Base-by-base conservation (phyloP, 2,329 filamentous ascomycete genomes). In the Verticillium albo-atrum region DNA sequence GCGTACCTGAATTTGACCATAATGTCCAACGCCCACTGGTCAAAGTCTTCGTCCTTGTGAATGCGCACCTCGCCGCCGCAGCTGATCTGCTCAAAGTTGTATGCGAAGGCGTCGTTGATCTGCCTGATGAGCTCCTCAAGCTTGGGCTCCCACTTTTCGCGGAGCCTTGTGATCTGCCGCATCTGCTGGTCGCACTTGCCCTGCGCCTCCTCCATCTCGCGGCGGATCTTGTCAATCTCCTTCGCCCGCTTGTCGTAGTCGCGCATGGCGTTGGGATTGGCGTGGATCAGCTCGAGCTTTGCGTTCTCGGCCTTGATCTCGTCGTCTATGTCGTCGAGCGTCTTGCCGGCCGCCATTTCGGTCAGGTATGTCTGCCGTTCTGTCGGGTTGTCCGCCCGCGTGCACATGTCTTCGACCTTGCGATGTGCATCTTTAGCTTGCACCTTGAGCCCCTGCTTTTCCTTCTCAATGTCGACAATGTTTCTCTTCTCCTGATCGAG, bases 41-140 rank as follows among this genome's bases (percentile, higher is more conserved):
- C 91, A 75, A 98, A 99, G 70, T 98, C 92, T 25, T 92, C 89
- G 65, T 92, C 90, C 73, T 98, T 98, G 79, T 93, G 84, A 4
- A 99, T 81, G 61, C 83, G 83, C 4, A 99, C 92, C 74, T 98
- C 91, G 35, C 95, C 95, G 5, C 93, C 93, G 72, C 95, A 98
- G 65, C 89, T 92, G 70, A 99, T 98, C 71, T 94, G 89, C 68
- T 91, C 86, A 72, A 99, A 98, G 68, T 97, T 98, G 72, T 94
- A 89, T 6, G 89, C 87, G 73, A 99, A 99, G 0, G 93, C 93
- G 55, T 91, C 86, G 70, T 91, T 97, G 75, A 99, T 97, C 69
- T 88, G 87, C 23, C 78, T 78, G 47, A 97, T 83, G 3, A 99
- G 82, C 25, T 79, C 80, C 65, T 98, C 93, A 2, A 99, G 81